These are phyloP conservation scores for Emmonsiellopsis sp. DNA, from an alignment of 2,329 filamentous ascomycete species.

Conservation along the genomic window DNA sequence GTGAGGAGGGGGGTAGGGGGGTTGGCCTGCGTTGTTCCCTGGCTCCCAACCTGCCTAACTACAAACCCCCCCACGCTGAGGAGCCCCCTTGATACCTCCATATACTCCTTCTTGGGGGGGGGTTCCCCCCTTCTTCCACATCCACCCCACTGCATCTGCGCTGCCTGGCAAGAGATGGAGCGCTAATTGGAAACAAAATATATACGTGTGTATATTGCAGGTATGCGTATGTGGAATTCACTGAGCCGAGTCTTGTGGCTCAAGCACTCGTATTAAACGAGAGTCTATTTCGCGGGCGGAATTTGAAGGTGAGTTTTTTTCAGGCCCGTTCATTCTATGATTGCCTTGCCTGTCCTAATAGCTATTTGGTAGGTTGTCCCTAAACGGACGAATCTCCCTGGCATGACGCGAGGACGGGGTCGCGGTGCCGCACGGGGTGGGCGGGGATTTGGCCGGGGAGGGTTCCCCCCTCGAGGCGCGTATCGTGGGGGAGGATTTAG, in stretches of 20 bases:
- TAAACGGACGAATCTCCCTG: conserved; percentile 88
- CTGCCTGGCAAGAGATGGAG: conserved; percentile 51
- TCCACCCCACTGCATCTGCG: conserved; percentile 24
- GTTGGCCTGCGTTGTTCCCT: too few species aligned
- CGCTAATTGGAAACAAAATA: conserved; percentile 17
- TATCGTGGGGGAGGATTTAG: conserved; percentile 21
- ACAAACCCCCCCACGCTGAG: too few species aligned
- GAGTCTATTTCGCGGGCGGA: conserved; percentile 87
- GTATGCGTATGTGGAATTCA: conserved; percentile 98
- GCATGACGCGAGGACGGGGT: conserved; percentile 68
- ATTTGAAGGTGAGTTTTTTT: conserved; percentile 68
- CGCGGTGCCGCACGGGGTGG: conserved; percentile 44
- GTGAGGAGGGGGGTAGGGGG: background rate
- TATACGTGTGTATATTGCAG: conserved; percentile 39
- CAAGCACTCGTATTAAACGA: conserved; percentile 94
- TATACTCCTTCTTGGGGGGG: too few species aligned
- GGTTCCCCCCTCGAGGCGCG: conserved; percentile 39
- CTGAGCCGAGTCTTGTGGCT: conserved; percentile 83
- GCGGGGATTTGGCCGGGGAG: conserved; percentile 39
- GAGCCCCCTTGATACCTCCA: too few species aligned
- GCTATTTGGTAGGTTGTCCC: conserved; percentile 56
- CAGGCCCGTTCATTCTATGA: background rate
- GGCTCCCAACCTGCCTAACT: too few species aligned
- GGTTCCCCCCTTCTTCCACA: too few species aligned
- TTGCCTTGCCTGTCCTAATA: background rate